These are phyloP conservation scores for Chlamydomonas urium DNA, from an alignment of 139 green algal species.

Conservation along the genomic window DNA sequence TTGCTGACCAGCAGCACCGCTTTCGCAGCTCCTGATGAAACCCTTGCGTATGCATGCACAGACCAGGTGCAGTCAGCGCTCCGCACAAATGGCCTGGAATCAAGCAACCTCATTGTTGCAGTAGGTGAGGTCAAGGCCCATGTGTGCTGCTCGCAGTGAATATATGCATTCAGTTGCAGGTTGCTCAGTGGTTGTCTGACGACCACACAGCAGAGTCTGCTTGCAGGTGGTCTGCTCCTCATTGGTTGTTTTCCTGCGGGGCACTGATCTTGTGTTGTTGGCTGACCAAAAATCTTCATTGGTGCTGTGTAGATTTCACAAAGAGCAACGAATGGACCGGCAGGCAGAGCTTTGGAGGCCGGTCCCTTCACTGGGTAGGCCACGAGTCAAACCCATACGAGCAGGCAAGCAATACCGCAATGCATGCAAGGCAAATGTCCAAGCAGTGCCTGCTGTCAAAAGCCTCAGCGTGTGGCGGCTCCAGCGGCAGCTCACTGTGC, in stretches of 20 bases:
- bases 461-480: too few relatives aligned
- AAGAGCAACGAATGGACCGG: constrained; percentile 65
- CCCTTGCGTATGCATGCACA: not conserved
- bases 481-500: too few relatives aligned
- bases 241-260: not conserved
- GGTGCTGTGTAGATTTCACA: constrained; percentile 59
- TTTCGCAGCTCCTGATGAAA: not conserved
- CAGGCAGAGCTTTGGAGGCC: constrained; percentile 14
- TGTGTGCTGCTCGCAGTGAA: too few relatives aligned
- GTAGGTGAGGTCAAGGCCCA: too few relatives aligned
- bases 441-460: too few relatives aligned
- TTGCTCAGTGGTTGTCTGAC: not conserved
- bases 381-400: not conserved
- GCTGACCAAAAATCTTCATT: too few relatives aligned
- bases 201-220: not conserved
- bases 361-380: not conserved
- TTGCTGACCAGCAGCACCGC: not conserved
- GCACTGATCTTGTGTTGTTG: too few relatives aligned
- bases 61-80: not conserved
- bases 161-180: not conserved
- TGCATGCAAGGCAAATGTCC: too few relatives aligned
- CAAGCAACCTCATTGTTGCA: constrained; percentile 8
- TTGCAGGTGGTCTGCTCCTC: not conserved
- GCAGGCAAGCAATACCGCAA: too few relatives aligned
- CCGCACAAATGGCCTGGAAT: constrained; percentile 3